A percentile compares a stretch with the other conserved stretches of the same genome.
These are phyloP conservation scores for Phytophthora colocasiae DNA, from an alignment of 352 stramenopile species.

Conservation along the genomic window DNA sequence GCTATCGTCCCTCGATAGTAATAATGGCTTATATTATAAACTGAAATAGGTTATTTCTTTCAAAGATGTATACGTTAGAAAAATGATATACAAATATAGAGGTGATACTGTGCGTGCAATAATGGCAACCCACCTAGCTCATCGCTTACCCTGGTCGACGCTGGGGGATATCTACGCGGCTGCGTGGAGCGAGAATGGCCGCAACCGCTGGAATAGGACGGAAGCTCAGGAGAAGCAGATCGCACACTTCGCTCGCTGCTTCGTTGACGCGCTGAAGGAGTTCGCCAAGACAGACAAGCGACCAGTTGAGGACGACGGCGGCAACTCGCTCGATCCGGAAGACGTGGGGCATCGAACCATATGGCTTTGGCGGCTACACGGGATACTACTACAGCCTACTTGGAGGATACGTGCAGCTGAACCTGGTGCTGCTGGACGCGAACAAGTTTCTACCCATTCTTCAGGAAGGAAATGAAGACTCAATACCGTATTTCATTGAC, in stretches of 20 bases:
- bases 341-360: conserved; percentile 29
- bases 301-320: conserved; percentile 26
- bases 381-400: conserved; percentile 40
- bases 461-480: conserved; percentile 9
- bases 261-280: conserved; percentile 32
- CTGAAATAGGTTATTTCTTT: no score
- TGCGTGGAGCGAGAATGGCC: neutral
- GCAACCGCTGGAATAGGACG: conserved; percentile 15
- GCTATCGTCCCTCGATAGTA: no score
- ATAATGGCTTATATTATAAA: no score
- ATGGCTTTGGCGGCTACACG: conserved; percentile 7
- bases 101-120: no score
- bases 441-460: conserved; percentile 32
- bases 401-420: conserved; percentile 40
- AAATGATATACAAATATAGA: no score
- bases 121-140: conserved; percentile 36
- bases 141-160: conserved; percentile 39
- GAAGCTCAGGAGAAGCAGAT: conserved; percentile 30
- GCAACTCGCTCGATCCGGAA: conserved; percentile 28
- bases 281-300: conserved; percentile 34
- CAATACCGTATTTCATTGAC: conserved; percentile 10
- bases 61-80: no score
- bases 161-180: conserved; percentile 27
- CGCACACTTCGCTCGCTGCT: conserved; percentile 35
- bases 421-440: conserved; percentile 39